Percentiles rank a stretch among this genome's conserved stretches.
phyloP scores from a whole-genome alignment of 1,284 basidiomycete genomes.

The Rhizopogon parksii region DNA sequence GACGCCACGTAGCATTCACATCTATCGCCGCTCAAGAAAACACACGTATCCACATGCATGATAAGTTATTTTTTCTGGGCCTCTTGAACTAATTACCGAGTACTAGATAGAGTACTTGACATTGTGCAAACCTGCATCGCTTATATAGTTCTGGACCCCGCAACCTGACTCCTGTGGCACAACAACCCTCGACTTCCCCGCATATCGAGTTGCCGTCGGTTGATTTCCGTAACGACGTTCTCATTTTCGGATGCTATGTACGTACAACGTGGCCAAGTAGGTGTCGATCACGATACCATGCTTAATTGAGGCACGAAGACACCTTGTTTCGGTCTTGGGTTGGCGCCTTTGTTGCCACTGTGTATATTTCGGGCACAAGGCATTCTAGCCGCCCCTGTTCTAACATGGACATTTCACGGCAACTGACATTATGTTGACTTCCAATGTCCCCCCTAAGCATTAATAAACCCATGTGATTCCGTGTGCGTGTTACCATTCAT shows the following conservation, averaged over 20 bases:
- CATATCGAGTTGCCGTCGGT: slow-evolving; percentile 17
- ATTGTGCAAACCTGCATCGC: slow-evolving; percentile 3
- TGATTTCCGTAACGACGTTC: slow-evolving; percentile 9
- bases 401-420: not conserved
- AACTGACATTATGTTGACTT: not conserved
- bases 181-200: slow-evolving; percentile 11
- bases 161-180: slow-evolving; percentile 1
- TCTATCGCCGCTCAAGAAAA: slow-evolving; percentile 32
- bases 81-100: slow-evolving; percentile 22
- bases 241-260: slow-evolving; percentile 17
- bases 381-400: not conserved
- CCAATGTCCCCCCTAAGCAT: not conserved
- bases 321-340: slow-evolving; percentile 2
- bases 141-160: slow-evolving; percentile 10
- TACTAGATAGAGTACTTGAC: slow-evolving; percentile 8
- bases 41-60: slow-evolving; percentile 29
- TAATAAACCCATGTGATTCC: not conserved
- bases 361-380: not conserved
- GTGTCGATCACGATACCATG: slow-evolving; percentile 26
- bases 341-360: slow-evolving; percentile 7
- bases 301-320: slow-evolving; percentile 19
- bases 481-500: not conserved
- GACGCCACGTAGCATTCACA: slow-evolving; percentile 25
- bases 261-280: slow-evolving; percentile 14
- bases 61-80: slow-evolving; percentile 19